Conservation (phyloP, 78 protist species). For the Dictyostelium brefeldianum region DNA sequence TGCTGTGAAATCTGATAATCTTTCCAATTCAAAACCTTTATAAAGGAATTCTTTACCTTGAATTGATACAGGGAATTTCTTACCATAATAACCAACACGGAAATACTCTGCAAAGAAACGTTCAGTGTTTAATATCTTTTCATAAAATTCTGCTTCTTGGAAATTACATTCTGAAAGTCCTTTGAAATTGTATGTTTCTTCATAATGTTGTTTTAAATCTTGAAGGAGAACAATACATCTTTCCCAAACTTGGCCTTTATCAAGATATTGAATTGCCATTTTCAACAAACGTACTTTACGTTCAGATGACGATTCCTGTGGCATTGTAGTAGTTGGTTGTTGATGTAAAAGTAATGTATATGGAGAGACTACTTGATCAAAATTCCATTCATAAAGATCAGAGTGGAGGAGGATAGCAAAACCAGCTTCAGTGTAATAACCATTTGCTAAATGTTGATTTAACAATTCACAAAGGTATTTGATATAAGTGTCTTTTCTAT, state of each 20-base stretch:
- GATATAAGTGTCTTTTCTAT: slow-evolving; percentile 84
- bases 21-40: slow-evolving; percentile 80
- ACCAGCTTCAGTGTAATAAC: slow-evolving; percentile 87
- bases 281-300: slow-evolving; percentile 66
- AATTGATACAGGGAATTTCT: slow-evolving; percentile 74
- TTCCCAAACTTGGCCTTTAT: slow-evolving; percentile 89
- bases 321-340: slow-evolving; percentile 12
- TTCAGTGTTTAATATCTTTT: slow-evolving; percentile 63
- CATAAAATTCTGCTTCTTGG: slow-evolving; percentile 80
- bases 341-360: background rate
- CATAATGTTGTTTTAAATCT: slow-evolving; percentile 56
- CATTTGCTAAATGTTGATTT: slow-evolving; percentile 75
- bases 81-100: slow-evolving; percentile 90
- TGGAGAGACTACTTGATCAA: background rate
- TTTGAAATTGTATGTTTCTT: slow-evolving; percentile 37
- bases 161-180: slow-evolving; percentile 40
- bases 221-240: slow-evolving; percentile 45
- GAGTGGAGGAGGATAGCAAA: slow-evolving; percentile 74
- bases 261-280: slow-evolving; percentile 65
- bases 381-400: slow-evolving; percentile 82
- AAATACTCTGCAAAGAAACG: slow-evolving; percentile 85
- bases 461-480: slow-evolving; percentile 82
- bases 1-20: slow-evolving; percentile 71
- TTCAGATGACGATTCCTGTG: slow-evolving; percentile 50
- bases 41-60: slow-evolving; percentile 87